Evolutionary conservation across 139 green algal genomes (phyloP).

Genomic region (Chlorella ohadii): DNA sequence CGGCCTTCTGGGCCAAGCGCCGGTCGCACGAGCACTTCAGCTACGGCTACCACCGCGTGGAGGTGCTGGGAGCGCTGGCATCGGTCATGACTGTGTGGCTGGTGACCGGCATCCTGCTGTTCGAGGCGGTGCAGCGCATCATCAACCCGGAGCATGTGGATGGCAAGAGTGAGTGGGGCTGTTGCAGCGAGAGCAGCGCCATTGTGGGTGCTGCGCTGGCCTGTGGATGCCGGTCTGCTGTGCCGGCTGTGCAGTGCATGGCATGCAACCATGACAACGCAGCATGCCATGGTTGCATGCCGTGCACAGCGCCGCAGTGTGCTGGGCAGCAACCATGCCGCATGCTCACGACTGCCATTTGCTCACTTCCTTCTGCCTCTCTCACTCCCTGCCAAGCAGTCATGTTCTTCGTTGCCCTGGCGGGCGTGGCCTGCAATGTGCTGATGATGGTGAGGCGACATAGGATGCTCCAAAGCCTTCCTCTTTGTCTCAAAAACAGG

Average conservation of each 20-base stretch:
- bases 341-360: too few relatives aligned
- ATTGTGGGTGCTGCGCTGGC: too few relatives aligned
- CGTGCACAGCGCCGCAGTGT: too few relatives aligned
- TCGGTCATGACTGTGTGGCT: slow-evolving; percentile 90
- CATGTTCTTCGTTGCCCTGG: slow-evolving; percentile 88
- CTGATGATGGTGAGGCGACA: slow-evolving; percentile 58
- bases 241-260: too few relatives aligned
- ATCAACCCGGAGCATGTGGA: slow-evolving; percentile 70
- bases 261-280: too few relatives aligned
- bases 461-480: too few relatives aligned
- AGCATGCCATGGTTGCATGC: too few relatives aligned
- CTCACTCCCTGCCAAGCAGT: slow-evolving; percentile 49
- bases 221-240: too few relatives aligned
- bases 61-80: slow-evolving; percentile 91
- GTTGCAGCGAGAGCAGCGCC: neutral
- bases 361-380: too few relatives aligned
- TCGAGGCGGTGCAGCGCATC: slow-evolving; percentile 83
- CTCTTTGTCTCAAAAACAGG: too few relatives aligned
- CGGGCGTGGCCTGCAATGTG: slow-evolving; percentile 87
- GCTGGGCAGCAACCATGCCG: too few relatives aligned
- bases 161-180: slow-evolving; percentile 69
- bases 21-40: slow-evolving; percentile 42
- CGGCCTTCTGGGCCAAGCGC: slow-evolving; percentile 44
- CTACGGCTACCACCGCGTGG: slow-evolving; percentile 93
- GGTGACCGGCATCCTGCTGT: slow-evolving; percentile 90